These are phyloP conservation scores for Aspergillus brasiliensis DNA, from an alignment of 2,329 filamentous ascomycete genomes.

Conservation along the genomic window DNA sequence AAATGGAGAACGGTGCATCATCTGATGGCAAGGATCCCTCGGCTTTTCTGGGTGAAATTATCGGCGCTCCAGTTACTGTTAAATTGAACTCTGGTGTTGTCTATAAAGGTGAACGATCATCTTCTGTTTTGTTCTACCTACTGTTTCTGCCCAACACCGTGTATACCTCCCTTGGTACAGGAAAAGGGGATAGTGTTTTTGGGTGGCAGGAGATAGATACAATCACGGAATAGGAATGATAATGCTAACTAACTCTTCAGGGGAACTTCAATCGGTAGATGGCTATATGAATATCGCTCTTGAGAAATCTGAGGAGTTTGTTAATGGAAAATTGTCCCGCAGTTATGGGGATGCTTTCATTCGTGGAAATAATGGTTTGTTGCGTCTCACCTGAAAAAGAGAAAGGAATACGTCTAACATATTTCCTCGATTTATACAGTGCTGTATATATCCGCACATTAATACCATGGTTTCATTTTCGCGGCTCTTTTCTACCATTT, in stretches of 20 bases:
- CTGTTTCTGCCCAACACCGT: too few species aligned
- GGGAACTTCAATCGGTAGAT: slow-evolving; percentile 93
- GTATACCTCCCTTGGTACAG: too few species aligned
- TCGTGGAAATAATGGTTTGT: slow-evolving; percentile 87
- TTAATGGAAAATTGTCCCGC: slow-evolving; percentile 79
- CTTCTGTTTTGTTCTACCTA: too few species aligned
- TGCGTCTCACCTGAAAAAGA: background rate
- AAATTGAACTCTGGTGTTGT: slow-evolving; percentile 98
- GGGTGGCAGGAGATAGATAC: background rate
- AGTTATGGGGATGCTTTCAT: slow-evolving; percentile 95
- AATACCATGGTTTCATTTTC: slow-evolving; percentile 5
- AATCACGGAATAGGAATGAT: background rate
- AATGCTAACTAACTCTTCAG: slow-evolving; percentile 50
- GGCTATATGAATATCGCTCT: slow-evolving; percentile 99
- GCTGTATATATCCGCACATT: slow-evolving; percentile 45
- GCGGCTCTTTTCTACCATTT: background rate
- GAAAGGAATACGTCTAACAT: background rate
- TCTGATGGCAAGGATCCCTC: slow-evolving; percentile 87
- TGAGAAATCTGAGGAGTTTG: slow-evolving; percentile 90
- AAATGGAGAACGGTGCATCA: slow-evolving; percentile 74
- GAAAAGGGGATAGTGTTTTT: too few species aligned
- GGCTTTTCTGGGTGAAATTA: slow-evolving; percentile 90
- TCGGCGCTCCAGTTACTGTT: slow-evolving; percentile 89
- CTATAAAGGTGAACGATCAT: slow-evolving; percentile 73
- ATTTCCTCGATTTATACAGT: slow-evolving; percentile 20